Evolutionary conservation across 2,329 filamentous ascomycete genomes (phyloP), one percentile per base, ranked within the genome.

Genomic region (Chaetothyriales sp.): DNA sequence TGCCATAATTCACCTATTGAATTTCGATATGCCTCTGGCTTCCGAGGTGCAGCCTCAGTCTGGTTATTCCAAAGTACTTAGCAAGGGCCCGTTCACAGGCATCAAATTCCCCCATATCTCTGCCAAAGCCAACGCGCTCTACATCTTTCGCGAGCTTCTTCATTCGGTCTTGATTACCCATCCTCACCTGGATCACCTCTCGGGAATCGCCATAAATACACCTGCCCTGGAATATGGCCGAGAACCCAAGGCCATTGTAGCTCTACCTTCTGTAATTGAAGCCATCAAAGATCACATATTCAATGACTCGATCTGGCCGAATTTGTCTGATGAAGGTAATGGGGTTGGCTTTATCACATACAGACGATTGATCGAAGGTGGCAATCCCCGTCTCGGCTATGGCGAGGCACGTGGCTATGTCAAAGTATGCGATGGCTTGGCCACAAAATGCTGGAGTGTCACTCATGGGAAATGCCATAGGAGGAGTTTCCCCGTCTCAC

Each of bases 271-370:
- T 25, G 94, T 90, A n/a, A 89, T 98, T 48, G 77, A 86, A 45
- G 89, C 90, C 0, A 82, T 98, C 67, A 96, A 95, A 65, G 80
- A 75, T 0, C 89, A 98, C 67, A 86, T 98, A 53, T 98, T 98
- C 72, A 98, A 98, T 68, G 93, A 95, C 62, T 73, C 95, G 52
- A 94, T 96, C 49, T 98, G 92, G 92, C 92, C 92, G 0, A 98
- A 98, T 59, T 70, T 98, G 42, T 93, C 87, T 0, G 90, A 98
- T 62, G 92, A 98, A 68, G 92, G 95, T 64, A 88, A 89, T 32
- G 92, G 92, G 20, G 89, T 89, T 3, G 92, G 92, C 0, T 75
- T 98, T 25, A 80, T 98, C 32, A 95, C 87, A 0, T 96, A 94
- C 60, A 82, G 88, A 64, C 79, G 92, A 15, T 73, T 98, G 8